phyloP scores from a whole-genome alignment of 2,329 filamentous ascomycete genomes.

The Pseudogymnoascus sp. region DNA sequence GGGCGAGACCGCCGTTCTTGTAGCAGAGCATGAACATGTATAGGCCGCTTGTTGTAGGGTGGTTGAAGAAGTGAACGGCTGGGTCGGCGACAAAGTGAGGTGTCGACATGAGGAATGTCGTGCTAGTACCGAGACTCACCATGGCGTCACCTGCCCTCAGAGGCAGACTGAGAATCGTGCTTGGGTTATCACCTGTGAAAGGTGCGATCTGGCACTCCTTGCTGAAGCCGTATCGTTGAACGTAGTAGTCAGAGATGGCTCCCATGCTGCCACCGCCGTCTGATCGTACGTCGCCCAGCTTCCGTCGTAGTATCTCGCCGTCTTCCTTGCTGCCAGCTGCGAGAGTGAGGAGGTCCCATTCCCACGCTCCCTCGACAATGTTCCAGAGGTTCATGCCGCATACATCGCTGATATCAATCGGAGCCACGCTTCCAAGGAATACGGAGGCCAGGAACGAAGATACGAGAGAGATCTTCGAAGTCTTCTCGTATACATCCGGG shows the following conservation, averaged over 20 bases:
- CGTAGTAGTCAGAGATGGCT: slow-evolving; percentile 70
- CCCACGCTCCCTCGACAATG: slow-evolving; percentile 67
- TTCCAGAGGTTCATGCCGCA: slow-evolving; percentile 98
- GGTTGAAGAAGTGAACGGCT: slow-evolving; percentile 96
- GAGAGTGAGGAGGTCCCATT: slow-evolving; percentile 66
- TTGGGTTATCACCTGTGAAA: slow-evolving; percentile 93
- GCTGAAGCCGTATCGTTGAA: slow-evolving; percentile 69
- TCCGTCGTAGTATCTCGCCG: slow-evolving; percentile 60
- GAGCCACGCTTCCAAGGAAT: slow-evolving; percentile 77
- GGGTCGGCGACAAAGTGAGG: slow-evolving; percentile 84
- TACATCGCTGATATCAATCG: slow-evolving; percentile 88
- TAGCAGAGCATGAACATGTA: slow-evolving; percentile 99
- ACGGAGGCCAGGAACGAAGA: slow-evolving; percentile 92
- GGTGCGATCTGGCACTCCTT: slow-evolving; percentile 69
- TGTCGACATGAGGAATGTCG: slow-evolving; percentile 96
- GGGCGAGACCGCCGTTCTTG: slow-evolving; percentile 92
- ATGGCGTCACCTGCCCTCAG: slow-evolving; percentile 85
- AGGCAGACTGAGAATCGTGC: slow-evolving; percentile 87
- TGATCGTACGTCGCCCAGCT: slow-evolving; percentile 72
- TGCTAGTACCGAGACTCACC: slow-evolving; percentile 88
- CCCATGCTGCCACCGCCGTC: slow-evolving; percentile 80
- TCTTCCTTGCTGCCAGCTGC: slow-evolving; percentile 46
- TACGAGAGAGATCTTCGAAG: slow-evolving; percentile 82
- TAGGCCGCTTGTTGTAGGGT: slow-evolving; percentile 79
- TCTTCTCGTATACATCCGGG: slow-evolving; percentile 73